Evolutionary conservation across 2,329 filamentous ascomycete species (phyloP).

Genomic region (Phialocephala sp.): DNA sequence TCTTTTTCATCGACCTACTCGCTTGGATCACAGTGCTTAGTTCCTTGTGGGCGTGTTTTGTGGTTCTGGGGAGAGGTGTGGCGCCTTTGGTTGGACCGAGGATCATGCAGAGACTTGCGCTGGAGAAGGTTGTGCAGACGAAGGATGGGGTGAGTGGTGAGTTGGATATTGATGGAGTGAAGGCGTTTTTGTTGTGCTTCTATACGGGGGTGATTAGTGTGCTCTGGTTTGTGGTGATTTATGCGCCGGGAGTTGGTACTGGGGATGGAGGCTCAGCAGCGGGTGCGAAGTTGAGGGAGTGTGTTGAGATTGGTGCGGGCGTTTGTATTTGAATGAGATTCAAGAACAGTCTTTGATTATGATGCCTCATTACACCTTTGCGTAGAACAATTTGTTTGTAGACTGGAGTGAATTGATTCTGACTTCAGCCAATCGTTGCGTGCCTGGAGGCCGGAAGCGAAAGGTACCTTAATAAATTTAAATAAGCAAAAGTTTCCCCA

Average conservation of each 20-base stretch:
- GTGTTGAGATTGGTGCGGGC: too few species aligned
- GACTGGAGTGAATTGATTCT: too few species aligned
- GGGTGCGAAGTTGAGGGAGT: too few species aligned
- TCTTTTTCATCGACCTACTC: background rate
- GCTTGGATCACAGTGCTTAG: background rate
- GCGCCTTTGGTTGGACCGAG: background rate
- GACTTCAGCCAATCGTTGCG: too few species aligned
- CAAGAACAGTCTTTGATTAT: too few species aligned
- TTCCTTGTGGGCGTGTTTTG: background rate
- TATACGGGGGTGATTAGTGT: background rate
- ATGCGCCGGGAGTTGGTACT: background rate
- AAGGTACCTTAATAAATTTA: too few species aligned
- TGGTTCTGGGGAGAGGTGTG: background rate
- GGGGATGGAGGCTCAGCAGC: too few species aligned
- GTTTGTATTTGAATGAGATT: too few species aligned
- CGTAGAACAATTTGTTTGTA: too few species aligned
- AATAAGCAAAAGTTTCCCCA: too few species aligned
- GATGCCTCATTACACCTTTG: too few species aligned
- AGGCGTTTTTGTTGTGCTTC: background rate
- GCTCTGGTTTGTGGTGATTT: background rate
- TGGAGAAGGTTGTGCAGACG: background rate
- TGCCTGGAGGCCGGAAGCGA: too few species aligned
- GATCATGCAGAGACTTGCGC: background rate
- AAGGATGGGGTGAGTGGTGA: background rate
- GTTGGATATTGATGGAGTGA: background rate